A percentile compares a stretch with the other conserved stretches of the same genome.
These are phyloP conservation scores for Coemansia umbellata DNA, from an alignment of 192 early-diverging fungal genomes.

Conservation along the genomic window DNA sequence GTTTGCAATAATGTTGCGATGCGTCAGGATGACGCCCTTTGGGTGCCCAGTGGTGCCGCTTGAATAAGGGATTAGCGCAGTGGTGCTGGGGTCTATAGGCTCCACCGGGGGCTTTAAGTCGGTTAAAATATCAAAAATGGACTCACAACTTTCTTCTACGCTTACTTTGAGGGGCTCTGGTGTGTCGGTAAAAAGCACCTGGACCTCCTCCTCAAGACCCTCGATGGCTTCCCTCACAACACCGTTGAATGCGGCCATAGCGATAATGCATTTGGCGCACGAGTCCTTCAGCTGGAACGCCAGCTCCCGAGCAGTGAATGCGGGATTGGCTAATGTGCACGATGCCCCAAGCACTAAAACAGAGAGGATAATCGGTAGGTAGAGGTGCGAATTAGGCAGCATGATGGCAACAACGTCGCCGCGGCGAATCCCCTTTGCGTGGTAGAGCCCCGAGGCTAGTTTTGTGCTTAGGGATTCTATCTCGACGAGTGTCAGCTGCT, in stretches of 20 bases:
- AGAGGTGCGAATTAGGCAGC: constrained; percentile 65
- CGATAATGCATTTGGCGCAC: constrained; percentile 62
- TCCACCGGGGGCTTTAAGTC: too few species aligned
- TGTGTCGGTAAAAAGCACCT: too few species aligned
- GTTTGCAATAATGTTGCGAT: constrained; percentile 65
- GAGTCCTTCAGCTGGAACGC: constrained; percentile 72
- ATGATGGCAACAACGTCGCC: constrained; percentile 72
- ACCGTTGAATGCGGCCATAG: constrained; percentile 19
- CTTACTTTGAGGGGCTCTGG: too few species aligned
- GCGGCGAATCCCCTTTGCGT: constrained; percentile 53
- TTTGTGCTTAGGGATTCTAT: constrained; percentile 8
- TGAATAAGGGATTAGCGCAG: constrained; percentile 62
- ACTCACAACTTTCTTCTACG: too few species aligned
- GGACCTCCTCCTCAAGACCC: neutral
- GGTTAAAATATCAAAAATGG: too few species aligned
- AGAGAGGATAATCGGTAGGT: constrained; percentile 58
- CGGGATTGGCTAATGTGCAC: constrained; percentile 73
- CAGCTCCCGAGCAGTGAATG: constrained; percentile 72
- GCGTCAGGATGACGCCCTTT: constrained; percentile 64
- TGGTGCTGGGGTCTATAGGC: neutral
- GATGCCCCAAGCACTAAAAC: constrained; percentile 60
- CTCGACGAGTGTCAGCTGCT: constrained; percentile 2
- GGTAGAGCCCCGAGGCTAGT: constrained; percentile 35
- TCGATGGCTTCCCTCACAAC: neutral
- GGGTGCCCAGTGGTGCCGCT: constrained; percentile 64